phyloP scores from a whole-genome alignment of 2,329 filamentous ascomycete genomes.

The Bipolaris cookei region DNA sequence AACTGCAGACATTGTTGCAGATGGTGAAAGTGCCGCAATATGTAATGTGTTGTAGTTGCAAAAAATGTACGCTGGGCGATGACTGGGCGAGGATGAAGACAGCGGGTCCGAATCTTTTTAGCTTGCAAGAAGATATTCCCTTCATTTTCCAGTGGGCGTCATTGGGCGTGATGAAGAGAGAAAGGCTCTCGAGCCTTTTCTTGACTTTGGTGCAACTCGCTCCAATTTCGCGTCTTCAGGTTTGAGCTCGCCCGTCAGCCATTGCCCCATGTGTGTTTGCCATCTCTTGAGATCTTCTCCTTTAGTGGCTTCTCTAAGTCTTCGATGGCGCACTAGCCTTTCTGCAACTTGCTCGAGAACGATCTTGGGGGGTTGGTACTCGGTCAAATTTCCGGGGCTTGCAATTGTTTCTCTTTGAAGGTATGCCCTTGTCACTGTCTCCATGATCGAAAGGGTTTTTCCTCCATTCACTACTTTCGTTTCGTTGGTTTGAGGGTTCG shows the following conservation, averaged over 20 bases:
- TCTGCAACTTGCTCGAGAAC: constrained; percentile 57
- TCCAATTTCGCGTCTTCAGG: constrained; percentile 34
- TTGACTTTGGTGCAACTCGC: constrained; percentile 7
- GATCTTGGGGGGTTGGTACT: constrained; percentile 54
- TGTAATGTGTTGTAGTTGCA: no score
- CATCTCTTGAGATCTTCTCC: constrained; percentile 42
- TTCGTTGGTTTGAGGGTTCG: constrained; percentile 38
- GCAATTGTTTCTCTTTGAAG: constrained; percentile 44
- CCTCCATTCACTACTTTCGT: constrained; percentile 50
- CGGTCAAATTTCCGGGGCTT: constrained; percentile 47
- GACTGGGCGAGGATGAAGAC: not conserved
- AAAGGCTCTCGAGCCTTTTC: constrained; percentile 14
- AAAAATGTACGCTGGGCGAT: not conserved
- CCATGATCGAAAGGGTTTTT: constrained; percentile 54
- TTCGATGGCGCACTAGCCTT: constrained; percentile 55
- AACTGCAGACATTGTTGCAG: not conserved
- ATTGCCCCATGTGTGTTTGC: constrained; percentile 50
- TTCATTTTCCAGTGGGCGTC: constrained; percentile 10
- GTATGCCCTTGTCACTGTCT: constrained; percentile 51
- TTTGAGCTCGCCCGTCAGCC: constrained; percentile 43
- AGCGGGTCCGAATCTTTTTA: not conserved
- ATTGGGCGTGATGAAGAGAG: constrained; percentile 9
- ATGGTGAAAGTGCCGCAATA: no score
- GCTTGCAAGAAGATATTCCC: not conserved
- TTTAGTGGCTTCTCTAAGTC: constrained; percentile 51